Evolutionary conservation across 192 early-diverging fungal genomes (phyloP), one percentile per base, ranked within the genome.

Genomic region (Entomortierella lignicola): DNA sequence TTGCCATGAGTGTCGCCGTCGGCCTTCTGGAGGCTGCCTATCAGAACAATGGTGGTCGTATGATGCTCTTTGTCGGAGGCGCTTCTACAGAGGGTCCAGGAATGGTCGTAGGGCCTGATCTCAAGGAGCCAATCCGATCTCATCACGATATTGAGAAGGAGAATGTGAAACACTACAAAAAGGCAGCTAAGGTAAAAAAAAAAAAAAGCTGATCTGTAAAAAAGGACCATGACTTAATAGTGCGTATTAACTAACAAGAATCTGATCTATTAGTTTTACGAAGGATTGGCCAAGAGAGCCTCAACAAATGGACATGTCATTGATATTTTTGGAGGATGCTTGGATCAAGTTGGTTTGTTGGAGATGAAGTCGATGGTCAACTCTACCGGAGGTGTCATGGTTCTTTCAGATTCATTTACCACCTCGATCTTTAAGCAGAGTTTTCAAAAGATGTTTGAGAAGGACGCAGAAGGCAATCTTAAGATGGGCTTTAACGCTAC

Each of bases 91-190:
- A 97, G 74, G 98, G 98, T 5, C 98, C 98, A 23, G 98, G 98
- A 48, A 88, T 94, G 86, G 95, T 99, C 18, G 97, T 99, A 1
- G 93, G 95, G 17, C 86, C 86, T 30, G 96, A 98, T 80, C 87
- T 99, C 41, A 88, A 91, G 73, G 98, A 99, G 81, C 90, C 93
- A 15, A 95, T 99, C 58, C 92, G 98, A 63, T 95, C 96, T n/a
- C 98, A 99, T 82, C 94, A 97, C 72, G 98, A 99, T 65, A 92
- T 99, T 60, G 97, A 98, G 64, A 98, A 96, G 84, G 98, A 99
- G 58, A 87, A 87, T 10, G 94, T 93, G 50, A 91, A 94, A 69
- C 91, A 99, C 81, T 94, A 91, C 72, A 96, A 97, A 82, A 98
- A 96, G 86, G 92, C 98, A 0, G 72, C 86, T 53, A 98, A 98